A percentile compares a stretch with the other conserved stretches of the same genome.
Evolutionary conservation across 2,329 filamentous ascomycete species (phyloP).

Genomic region (Tolypocladium inflatum): DNA sequence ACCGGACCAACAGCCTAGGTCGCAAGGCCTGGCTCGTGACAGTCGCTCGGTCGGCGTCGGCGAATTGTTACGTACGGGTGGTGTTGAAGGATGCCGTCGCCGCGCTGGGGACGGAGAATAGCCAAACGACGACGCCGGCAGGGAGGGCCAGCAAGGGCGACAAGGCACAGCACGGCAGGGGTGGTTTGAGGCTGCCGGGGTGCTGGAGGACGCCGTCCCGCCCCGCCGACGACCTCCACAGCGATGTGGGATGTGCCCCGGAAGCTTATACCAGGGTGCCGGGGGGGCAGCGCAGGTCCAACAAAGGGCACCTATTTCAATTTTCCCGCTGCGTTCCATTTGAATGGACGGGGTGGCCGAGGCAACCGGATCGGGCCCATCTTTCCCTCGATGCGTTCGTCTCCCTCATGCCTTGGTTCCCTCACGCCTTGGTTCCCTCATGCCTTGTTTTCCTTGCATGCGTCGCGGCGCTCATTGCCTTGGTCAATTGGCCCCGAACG

Average conservation of each 20-base stretch:
- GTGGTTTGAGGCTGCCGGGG: neutral
- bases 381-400: too few relatives aligned
- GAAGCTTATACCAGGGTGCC: neutral
- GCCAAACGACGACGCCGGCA: neutral
- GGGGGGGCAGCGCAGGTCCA: neutral
- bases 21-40: neutral
- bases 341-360: too few relatives aligned
- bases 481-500: neutral
- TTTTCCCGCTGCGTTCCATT: too few relatives aligned
- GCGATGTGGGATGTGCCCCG: neutral
- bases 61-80: slow-evolving; percentile 1
- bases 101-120: neutral
- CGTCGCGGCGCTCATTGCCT: too few relatives aligned
- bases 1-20: neutral
- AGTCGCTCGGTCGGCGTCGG: slow-evolving; percentile 2
- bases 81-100: neutral
- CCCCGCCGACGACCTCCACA: neutral
- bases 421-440: too few relatives aligned
- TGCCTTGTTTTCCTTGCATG: too few relatives aligned
- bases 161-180: neutral
- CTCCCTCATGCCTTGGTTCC: too few relatives aligned
- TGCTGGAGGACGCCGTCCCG: neutral
- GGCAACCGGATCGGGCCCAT: too few relatives aligned
- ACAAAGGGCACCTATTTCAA: too few relatives aligned
- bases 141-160: too few relatives aligned